phyloP scores from a whole-genome alignment of 2,329 filamentous ascomycete species.

The Nemania sp. region DNA sequence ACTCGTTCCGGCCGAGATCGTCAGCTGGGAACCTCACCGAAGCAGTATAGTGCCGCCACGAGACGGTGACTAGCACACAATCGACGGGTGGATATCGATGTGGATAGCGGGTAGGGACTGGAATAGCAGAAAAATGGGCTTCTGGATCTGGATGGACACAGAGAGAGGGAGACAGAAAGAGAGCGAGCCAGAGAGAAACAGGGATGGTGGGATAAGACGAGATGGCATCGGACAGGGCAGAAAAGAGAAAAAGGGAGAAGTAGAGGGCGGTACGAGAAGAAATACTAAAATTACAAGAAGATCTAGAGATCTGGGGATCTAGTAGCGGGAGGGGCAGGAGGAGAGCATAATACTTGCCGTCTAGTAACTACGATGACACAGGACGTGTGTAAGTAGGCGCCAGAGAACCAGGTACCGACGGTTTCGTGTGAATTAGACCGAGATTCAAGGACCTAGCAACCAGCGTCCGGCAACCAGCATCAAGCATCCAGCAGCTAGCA shows the following conservation, averaged over 20 bases:
- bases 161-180: neutral
- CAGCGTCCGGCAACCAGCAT: neutral
- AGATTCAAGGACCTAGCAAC: slow-evolving; percentile 20
- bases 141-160: neutral
- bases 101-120: slow-evolving; percentile 5
- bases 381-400: slow-evolving; percentile 3
- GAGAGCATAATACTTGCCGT: too few relatives aligned
- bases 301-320: too few relatives aligned
- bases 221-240: neutral
- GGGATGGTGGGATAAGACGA: neutral
- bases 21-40: slow-evolving; percentile 27
- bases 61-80: slow-evolving; percentile 23
- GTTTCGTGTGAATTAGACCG: slow-evolving; percentile 23
- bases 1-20: slow-evolving; percentile 32
- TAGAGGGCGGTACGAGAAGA: neutral
- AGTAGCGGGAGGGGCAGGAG: too few relatives aligned
- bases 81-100: slow-evolving; percentile 14
- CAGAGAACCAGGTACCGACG: slow-evolving; percentile 10
- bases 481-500: too few relatives aligned
- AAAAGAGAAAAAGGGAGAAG: neutral
- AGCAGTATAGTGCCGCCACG: slow-evolving; percentile 28
- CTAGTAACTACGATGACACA: slow-evolving; percentile 3
- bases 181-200: neutral
- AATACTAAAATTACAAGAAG: neutral
- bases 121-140: neutral